phyloP scores from a whole-genome alignment of 306 rosid genomes.

The Dryas alaskensis region DNA sequence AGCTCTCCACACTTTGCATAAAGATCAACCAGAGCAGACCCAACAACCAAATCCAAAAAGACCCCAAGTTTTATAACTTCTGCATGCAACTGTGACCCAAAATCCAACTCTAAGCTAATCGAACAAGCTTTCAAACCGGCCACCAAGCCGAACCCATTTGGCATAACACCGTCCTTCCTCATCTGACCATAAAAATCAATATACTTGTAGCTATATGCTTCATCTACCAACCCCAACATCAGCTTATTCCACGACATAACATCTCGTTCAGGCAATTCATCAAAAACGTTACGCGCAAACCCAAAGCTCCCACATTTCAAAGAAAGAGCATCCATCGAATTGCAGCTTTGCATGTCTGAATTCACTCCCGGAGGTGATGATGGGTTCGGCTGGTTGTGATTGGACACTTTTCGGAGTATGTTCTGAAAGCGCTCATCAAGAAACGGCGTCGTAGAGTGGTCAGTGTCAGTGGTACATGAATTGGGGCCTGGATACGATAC shows the following conservation, averaged over 20 bases:
- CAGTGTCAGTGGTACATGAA: not conserved
- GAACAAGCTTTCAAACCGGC: constrained; percentile 34
- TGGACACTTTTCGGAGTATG: not conserved
- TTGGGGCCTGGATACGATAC: not conserved
- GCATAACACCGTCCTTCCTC: constrained; percentile 32
- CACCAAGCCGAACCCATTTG: constrained; percentile 33
- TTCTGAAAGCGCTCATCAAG: not conserved
- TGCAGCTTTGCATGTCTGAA: constrained; percentile 18
- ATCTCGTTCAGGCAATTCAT: constrained; percentile 34
- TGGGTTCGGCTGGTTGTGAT: no score
- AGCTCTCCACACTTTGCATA: constrained; percentile 30
- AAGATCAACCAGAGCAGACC: constrained; percentile 37
- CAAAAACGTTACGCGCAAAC: constrained; percentile 24
- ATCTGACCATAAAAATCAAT: constrained; percentile 22
- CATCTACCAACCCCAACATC: constrained; percentile 3
- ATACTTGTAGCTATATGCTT: not conserved
- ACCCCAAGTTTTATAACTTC: constrained; percentile 30
- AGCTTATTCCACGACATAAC: no score
- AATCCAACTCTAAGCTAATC: constrained; percentile 10
- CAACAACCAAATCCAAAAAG: constrained; percentile 30
- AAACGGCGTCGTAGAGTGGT: not conserved
- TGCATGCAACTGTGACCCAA: constrained; percentile 37
- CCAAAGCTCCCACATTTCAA: constrained; percentile 20
- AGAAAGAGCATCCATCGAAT: constrained; percentile 25
- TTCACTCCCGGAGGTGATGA: no score